A percentile compares a stretch with the other conserved stretches of the same genome.
Conservation (phyloP, 306 rosid genomes). For the Alnus rubra region DNA sequence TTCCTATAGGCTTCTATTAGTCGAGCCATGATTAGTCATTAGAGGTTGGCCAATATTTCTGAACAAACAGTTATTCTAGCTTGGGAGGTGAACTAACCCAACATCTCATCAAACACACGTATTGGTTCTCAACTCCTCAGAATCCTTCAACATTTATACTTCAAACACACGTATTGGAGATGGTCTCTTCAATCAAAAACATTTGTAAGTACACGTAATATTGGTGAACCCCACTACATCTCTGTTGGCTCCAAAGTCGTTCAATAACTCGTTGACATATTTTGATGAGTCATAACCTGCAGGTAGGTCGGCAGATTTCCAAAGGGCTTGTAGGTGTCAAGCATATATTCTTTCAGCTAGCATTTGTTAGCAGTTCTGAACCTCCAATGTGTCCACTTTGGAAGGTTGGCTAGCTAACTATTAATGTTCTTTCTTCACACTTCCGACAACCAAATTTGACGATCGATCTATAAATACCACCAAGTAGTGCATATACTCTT, state of each 20-base stretch:
- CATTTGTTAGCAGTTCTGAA: background rate
- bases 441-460: slow-evolving; percentile 8
- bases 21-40: background rate
- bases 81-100: slow-evolving; percentile 19
- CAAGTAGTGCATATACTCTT: background rate
- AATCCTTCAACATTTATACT: background rate
- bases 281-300: background rate
- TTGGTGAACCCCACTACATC: background rate
- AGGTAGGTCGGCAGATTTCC: background rate
- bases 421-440: background rate
- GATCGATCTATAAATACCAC: background rate
- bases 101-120: slow-evolving; percentile 24
- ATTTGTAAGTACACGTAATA: background rate
- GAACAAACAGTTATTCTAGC: background rate
- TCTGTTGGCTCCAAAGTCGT: background rate
- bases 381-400: background rate
- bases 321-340: background rate
- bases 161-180: background rate
- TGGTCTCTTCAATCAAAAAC: background rate
- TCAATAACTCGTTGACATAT: background rate
- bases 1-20: background rate
- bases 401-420: slow-evolving; percentile 9
- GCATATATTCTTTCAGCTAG: slow-evolving; percentile 8
- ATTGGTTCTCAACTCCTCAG: background rate
- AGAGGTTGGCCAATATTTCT: background rate